Evolutionary conservation across 108 stramenopile species (phyloP), one percentile per base, ranked within the genome.

Genomic region (Craspedostauros australis): DNA sequence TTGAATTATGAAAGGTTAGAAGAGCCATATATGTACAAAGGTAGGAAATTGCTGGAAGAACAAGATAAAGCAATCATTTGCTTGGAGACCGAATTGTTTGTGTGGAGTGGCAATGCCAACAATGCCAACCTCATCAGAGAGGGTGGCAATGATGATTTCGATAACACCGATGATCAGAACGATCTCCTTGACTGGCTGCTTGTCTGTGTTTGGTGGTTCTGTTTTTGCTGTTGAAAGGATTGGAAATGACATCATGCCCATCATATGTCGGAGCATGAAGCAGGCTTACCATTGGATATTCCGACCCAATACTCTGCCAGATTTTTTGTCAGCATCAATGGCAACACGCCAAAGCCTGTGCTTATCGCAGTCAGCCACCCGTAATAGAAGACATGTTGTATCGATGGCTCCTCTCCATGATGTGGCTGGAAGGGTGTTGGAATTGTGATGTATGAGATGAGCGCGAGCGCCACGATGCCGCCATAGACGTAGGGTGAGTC

Each of bases 341-440:
- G 98, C 7, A 97, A 32, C 0, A 93, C 96, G 31, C 98, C 98
- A 11, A 97, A 51, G 12, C 95, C 98, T 27, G 96, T 97, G 58
- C 83, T 80, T 21, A 96, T 43, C 25, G 96, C 96, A 8, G 95
- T 95, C 25, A 98, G 77, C 98, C 98, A 99, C 33, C 94, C 98
- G 55, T 81, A 98, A 57, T 93, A 97, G 46, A 84, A 99, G 18
- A 99, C 98, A 36, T 95, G 93, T 37, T 71, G 57, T 39, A 85
- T 44, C 15, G 77, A 86, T 7, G 82, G 78, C 15, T 36, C 21
- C 51, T 76, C 66, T 56, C 66, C 53, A 45, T 69, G 55, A 61
- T 62, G 55, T 22, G 77, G 79, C 33, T 78, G 78, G 2, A 79
- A 64, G 6, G 72, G 60, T 36, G 49, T 54, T 25, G 86, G 84